Conservation (phyloP, 148 eudicot genomes). For the Vaccinium darrowii region DNA sequence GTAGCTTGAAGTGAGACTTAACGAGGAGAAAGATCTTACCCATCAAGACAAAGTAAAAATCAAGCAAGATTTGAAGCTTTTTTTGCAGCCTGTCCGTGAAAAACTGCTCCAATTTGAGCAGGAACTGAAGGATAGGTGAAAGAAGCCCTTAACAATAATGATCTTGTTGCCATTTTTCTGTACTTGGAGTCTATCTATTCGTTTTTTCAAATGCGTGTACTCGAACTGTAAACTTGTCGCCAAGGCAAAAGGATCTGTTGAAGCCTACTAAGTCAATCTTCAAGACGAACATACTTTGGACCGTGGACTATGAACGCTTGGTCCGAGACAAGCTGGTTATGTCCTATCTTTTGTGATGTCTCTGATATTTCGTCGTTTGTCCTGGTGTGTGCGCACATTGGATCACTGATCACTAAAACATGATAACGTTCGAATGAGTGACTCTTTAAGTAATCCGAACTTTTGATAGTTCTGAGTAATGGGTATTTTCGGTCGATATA, state of each 20-base stretch:
- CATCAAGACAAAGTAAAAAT: conserved; percentile 56
- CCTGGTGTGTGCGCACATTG: background rate
- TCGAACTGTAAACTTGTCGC: background rate
- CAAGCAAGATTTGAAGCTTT: conserved; percentile 59
- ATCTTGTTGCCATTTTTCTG: background rate
- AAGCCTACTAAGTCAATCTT: background rate
- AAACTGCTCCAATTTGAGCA: conserved; percentile 69
- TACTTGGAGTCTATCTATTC: background rate
- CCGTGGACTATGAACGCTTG: background rate
- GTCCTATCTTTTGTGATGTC: background rate
- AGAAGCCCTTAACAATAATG: background rate
- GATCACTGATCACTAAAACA: background rate
- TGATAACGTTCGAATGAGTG: background rate
- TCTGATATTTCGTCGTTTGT: background rate
- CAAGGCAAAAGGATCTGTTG: background rate
- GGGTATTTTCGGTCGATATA: background rate
- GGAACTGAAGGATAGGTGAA: conserved; percentile 78
- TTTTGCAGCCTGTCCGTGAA: conserved; percentile 72
- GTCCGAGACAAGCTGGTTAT: background rate
- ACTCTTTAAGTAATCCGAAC: background rate
- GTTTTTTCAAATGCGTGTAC: background rate
- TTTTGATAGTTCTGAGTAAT: background rate
- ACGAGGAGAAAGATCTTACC: conserved; percentile 65
- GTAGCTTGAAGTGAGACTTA: conserved; percentile 68
- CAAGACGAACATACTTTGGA: background rate